Percentiles rank a stretch among this genome's conserved stretches.
phyloP scores from a whole-genome alignment of 805 yeast species.

The Kodamaea leandrae region DNA sequence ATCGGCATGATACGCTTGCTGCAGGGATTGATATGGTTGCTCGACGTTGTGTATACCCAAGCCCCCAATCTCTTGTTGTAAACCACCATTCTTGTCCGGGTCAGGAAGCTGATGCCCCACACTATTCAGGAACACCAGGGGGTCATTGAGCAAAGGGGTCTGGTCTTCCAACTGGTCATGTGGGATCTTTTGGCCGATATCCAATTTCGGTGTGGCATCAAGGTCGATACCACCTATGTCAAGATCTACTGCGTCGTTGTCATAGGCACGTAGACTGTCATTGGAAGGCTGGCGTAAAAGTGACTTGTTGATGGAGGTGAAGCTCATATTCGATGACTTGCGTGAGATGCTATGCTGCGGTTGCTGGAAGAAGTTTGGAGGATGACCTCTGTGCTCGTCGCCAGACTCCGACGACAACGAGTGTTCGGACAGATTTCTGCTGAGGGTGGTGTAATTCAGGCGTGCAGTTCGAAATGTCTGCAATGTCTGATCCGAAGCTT shows the following conservation, averaged over 20 bases:
- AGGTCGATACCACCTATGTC: conserved; percentile 9
- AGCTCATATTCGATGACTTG: conserved; percentile 24
- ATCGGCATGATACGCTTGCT: no score
- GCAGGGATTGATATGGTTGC: no score
- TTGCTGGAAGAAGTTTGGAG: conserved; percentile 4
- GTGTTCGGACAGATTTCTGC: conserved; percentile 3
- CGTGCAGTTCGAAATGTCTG: conserved; percentile 2
- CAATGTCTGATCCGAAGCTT: conserved; percentile 4
- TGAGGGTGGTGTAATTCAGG: conserved; percentile 2
- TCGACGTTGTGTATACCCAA: no score
- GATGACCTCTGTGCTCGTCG: conserved; percentile 3
- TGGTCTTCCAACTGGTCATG: conserved; percentile 24
- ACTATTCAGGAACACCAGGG: conserved; percentile 10
- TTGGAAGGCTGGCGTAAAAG: conserved; percentile 21
- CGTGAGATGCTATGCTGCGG: conserved; percentile 5
- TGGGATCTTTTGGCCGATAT: conserved; percentile 7
- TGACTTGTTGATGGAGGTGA: conserved; percentile 34
- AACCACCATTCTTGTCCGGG: conserved; percentile 1
- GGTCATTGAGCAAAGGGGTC: conserved; percentile 25
- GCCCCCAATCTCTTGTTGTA: no score
- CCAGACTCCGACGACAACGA: conserved; percentile 6
- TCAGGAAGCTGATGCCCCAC: conserved; percentile 11
- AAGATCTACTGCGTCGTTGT: neutral
- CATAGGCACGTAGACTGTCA: conserved; percentile 3
- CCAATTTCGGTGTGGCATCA: conserved; percentile 33